phyloP scores from a whole-genome alignment of 345 rosid species.

The Citrus sp. region DNA sequence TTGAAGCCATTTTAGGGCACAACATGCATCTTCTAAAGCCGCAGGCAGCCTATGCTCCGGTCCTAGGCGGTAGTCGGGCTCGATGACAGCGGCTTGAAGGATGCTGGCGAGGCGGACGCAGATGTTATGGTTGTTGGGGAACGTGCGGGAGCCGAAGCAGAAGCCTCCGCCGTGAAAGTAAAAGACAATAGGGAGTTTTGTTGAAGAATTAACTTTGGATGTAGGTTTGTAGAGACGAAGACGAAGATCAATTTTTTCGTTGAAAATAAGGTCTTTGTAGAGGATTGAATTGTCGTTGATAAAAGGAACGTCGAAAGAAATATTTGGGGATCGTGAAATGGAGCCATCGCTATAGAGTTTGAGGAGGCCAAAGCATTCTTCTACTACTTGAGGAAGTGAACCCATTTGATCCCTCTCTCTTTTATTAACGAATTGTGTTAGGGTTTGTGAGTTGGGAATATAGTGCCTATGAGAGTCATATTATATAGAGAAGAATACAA shows the following conservation, averaged over 20 bases:
- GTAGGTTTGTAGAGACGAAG: conserved; percentile 21
- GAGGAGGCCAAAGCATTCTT: conserved; percentile 32
- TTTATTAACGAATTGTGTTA: no score
- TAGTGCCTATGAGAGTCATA: no score
- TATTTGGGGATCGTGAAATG: conserved; percentile 2
- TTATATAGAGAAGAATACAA: neutral
- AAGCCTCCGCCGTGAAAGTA: conserved; percentile 49
- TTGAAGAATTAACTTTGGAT: neutral
- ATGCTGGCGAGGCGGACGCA: conserved; percentile 31
- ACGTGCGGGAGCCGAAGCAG: conserved; percentile 37
- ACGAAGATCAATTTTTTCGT: conserved; percentile 3
- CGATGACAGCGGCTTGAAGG: conserved; percentile 32
- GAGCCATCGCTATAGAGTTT: conserved; percentile 30
- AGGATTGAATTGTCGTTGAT: neutral
- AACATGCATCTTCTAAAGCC: conserved; percentile 36
- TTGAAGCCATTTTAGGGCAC: conserved; percentile 29
- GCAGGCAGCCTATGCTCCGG: conserved; percentile 50
- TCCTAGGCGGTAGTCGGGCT: conserved; percentile 45
- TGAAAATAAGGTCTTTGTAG: conserved; percentile 13
- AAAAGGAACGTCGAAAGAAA: neutral
- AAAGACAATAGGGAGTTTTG: conserved; percentile 10
- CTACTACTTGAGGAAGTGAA: conserved; percentile 25
- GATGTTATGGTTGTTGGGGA: conserved; percentile 40
- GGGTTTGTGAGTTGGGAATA: no score
- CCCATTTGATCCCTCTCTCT: conserved; percentile 11